Conservation (phyloP, 305 asterid genomes). For the Solanum hybrid region DNA sequence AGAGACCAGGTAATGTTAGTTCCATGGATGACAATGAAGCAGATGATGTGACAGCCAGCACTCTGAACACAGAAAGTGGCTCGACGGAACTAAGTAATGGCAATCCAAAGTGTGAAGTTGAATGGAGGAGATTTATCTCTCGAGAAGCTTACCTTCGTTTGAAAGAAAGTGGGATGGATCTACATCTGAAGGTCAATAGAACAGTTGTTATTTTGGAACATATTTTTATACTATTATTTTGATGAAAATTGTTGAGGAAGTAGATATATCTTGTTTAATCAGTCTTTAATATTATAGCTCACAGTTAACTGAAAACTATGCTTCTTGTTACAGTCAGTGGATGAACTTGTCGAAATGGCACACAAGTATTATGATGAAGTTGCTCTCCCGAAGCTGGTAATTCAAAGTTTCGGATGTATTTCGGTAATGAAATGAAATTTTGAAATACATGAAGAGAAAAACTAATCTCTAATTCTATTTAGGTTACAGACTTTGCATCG, state of each 20-base stretch:
- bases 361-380: conserved; percentile 74
- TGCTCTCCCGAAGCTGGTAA: conserved; percentile 97
- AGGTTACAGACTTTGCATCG: conserved; percentile 98
- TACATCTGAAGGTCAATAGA: conserved; percentile 75
- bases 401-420: not conserved
- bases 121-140: conserved; percentile 58
- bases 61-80: conserved; percentile 36
- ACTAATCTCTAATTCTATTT: conserved; percentile 8
- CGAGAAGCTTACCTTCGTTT: conserved; percentile 66
- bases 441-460: not conserved
- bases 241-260: conserved; percentile 3
- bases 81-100: conserved; percentile 24
- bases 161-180: conserved; percentile 70
- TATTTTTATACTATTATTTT: not conserved
- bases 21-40: conserved; percentile 40
- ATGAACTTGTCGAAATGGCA: conserved; percentile 86
- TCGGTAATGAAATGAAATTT: not conserved
- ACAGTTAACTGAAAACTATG: not conserved
- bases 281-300: not conserved
- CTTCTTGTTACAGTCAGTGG: conserved; percentile 55
- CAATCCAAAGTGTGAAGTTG: conserved; percentile 33
- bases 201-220: not conserved
- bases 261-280: not conserved
- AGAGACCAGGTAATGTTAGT: conserved; percentile 22
- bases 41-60: conserved; percentile 27